Conservation (phyloP, 768 basidiomycete genomes). For the Ramaria sp. region DNA sequence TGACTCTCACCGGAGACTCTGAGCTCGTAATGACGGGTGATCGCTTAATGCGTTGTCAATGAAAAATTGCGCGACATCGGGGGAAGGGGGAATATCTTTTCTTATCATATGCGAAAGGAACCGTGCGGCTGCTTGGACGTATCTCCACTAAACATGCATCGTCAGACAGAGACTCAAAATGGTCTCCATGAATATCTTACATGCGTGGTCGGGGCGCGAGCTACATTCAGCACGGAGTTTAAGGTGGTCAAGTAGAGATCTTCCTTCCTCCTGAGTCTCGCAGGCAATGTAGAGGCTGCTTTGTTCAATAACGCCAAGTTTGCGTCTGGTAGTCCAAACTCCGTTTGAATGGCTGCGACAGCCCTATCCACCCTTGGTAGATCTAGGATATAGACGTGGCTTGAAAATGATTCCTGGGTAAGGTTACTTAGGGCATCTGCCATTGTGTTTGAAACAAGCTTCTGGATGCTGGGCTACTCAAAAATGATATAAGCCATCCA, state of each 20-base stretch:
- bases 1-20: slow-evolving; percentile 10
- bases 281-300: slow-evolving; percentile 30
- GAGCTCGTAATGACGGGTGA: slow-evolving; percentile 55
- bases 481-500: neutral
- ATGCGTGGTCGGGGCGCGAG: slow-evolving; percentile 53
- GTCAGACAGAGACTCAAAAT: neutral
- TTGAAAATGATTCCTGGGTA: slow-evolving; percentile 53
- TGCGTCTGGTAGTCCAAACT: slow-evolving; percentile 35
- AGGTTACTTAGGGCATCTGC: slow-evolving; percentile 50
- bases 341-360: slow-evolving; percentile 35
- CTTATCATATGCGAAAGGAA: slow-evolving; percentile 53
- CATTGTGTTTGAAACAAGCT: slow-evolving; percentile 50
- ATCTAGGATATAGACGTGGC: slow-evolving; percentile 45
- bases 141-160: slow-evolving; percentile 56
- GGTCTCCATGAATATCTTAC: slow-evolving; percentile 29
- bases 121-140: slow-evolving; percentile 57
- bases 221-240: slow-evolving; percentile 47
- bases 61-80: slow-evolving; percentile 51
- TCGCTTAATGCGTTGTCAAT: slow-evolving; percentile 56
- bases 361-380: slow-evolving; percentile 36
- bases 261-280: slow-evolving; percentile 34
- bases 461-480: slow-evolving; percentile 62
- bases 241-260: slow-evolving; percentile 41
- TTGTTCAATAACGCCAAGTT: slow-evolving; percentile 32
- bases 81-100: slow-evolving; percentile 43